A percentile compares a stretch with the other conserved stretches of the same genome.
phyloP scores from a whole-genome alignment of 2,329 filamentous ascomycete genomes.

The Cladosporium oxysporum region DNA sequence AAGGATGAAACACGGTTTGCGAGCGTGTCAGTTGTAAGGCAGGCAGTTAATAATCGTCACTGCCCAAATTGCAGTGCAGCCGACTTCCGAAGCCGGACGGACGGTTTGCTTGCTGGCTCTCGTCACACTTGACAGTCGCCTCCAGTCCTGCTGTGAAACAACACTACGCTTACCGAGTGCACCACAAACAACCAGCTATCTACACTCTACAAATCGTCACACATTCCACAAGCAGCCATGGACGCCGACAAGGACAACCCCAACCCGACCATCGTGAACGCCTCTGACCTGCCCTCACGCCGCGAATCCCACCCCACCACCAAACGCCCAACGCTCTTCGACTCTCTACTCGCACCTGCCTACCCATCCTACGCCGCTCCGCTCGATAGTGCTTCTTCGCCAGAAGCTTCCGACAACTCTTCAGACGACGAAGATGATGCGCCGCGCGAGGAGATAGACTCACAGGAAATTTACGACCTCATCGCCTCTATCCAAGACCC shows the following conservation, averaged over 20 bases:
- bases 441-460: constrained; percentile 81
- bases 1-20: neutral
- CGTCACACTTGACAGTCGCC: constrained; percentile 1
- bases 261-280: constrained; percentile 89
- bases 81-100: neutral
- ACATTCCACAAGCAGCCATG: constrained; percentile 27
- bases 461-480: constrained; percentile 96
- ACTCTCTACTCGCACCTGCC: constrained; percentile 50
- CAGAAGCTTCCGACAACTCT: constrained; percentile 52
- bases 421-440: constrained; percentile 59
- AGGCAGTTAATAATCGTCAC: neutral
- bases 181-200: neutral
- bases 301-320: constrained; percentile 50
- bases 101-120: neutral
- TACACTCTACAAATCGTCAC: neutral
- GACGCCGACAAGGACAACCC: constrained; percentile 65
- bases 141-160: neutral
- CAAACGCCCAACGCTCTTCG: constrained; percentile 55
- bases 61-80: neutral
- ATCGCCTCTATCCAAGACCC: constrained; percentile 95
- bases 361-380: constrained; percentile 48
- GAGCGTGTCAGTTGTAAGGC: neutral
- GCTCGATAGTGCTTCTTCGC: constrained; percentile 26
- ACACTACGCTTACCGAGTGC: constrained; percentile 6
- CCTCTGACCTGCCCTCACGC: constrained; percentile 84